Evolutionary conservation across 305 asterid genomes (phyloP), one percentile per base, ranked within the genome.

Genomic region (Lippia alba): DNA sequence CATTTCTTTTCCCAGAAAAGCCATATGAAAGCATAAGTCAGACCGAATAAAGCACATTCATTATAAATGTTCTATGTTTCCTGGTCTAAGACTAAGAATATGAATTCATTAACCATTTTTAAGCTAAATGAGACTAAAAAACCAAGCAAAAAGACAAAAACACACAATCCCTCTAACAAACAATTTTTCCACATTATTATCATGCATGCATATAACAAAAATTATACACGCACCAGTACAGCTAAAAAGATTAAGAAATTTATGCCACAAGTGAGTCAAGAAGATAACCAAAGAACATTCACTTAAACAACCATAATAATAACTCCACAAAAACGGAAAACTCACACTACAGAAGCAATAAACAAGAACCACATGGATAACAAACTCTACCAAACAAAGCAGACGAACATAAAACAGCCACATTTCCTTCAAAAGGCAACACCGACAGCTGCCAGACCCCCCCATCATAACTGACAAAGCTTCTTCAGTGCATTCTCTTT

Each of bases 381-480:
- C 1, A 24, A 67, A 41, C 5, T 32, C 65, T 32, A 70, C 68
- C 60, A 61, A 56, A 36, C 3, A 60, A 69, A 58, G 36, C 65
- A n/a, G 66, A 56, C 4, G 56, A 15, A 14, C 9, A 41, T 49
- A 50, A 54, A 19, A 40, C 30, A 36, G 41, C 41, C 41, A 36
- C 6, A 36, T 36, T 36, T 36, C 41, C 41, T 36, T 8, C 45
- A 48, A 60, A 66, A 73, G 69, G 70, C 70, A 76, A 70, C 84
- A 82, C 84, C 76, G 58, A 83, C 75, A 81, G 85, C 83, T 80
- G 85, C 80, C 56, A 44, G 86, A 79, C 87, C 72, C 87, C 91
- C 72, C 96, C 92, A 87, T 79, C 91, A 84, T 81, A 79, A 83
- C 73, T 73, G 81, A 79, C 78, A 87, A 87, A 86, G 94, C 94